A percentile compares a stretch with the other conserved stretches of the same genome.
phyloP scores from a whole-genome alignment of 768 basidiomycete genomes.

The Podaxis sp. region DNA sequence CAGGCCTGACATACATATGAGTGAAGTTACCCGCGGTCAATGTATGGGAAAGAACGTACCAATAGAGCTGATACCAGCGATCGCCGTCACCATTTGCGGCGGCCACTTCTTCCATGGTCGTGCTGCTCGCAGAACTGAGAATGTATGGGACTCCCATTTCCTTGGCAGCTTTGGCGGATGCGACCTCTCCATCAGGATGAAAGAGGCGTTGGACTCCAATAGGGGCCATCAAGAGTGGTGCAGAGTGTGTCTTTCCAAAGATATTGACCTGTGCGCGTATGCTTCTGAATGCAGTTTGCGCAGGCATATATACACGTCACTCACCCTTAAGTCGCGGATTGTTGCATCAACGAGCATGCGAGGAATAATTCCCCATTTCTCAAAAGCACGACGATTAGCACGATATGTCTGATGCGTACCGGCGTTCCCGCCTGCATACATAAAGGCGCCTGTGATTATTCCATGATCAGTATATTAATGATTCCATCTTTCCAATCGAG shows the following conservation, averaged over 20 bases:
- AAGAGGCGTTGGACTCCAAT: conserved; percentile 81
- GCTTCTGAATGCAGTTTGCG: background rate
- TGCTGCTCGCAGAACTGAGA: conserved; percentile 72
- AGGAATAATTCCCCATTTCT: conserved; percentile 75
- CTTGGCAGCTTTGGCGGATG: conserved; percentile 62
- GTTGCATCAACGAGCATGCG: conserved; percentile 71
- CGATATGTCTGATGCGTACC: conserved; percentile 67
- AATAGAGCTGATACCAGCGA: conserved; percentile 84
- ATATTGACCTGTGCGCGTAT: conserved; percentile 53
- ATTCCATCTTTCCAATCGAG: background rate
- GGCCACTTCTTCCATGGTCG: conserved; percentile 79
- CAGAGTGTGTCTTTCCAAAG: conserved; percentile 62
- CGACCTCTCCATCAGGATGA: conserved; percentile 70
- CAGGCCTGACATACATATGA: conserved; percentile 48
- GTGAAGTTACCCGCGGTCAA: background rate
- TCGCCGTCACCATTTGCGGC: conserved; percentile 64
- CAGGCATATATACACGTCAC: conserved; percentile 10
- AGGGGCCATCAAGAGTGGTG: conserved; percentile 68
- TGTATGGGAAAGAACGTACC: conserved; percentile 37
- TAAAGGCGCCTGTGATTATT: conserved; percentile 52
- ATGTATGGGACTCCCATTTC: conserved; percentile 67
- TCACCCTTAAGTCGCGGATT: conserved; percentile 58
- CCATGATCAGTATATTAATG: background rate
- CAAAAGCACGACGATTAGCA: conserved; percentile 64
- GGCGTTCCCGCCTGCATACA: conserved; percentile 78